Conservation (phyloP, 768 basidiomycete species). For the Hydnomerulius pinastri region DNA sequence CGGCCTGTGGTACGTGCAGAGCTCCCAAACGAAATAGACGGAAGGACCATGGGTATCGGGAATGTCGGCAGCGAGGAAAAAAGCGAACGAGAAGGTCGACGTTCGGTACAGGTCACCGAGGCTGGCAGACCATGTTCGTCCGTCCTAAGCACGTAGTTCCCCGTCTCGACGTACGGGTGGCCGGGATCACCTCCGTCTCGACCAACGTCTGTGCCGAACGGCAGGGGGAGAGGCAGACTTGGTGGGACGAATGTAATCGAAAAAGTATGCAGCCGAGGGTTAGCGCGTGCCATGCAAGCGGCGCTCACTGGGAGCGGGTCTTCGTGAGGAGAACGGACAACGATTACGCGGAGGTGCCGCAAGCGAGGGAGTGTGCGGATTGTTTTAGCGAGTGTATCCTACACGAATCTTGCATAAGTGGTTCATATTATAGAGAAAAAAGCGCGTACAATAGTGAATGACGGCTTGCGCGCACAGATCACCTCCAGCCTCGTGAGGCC, state of each 20-base stretch:
- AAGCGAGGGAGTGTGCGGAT: slow-evolving; percentile 65
- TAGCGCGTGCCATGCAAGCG: slow-evolving; percentile 59
- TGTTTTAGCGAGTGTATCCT: slow-evolving; percentile 54
- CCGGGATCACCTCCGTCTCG: slow-evolving; percentile 31
- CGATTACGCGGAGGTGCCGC: slow-evolving; percentile 59
- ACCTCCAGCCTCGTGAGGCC: slow-evolving; percentile 63
- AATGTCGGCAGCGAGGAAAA: slow-evolving; percentile 29
- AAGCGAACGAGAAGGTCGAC: slow-evolving; percentile 30
- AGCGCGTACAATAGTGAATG: slow-evolving; percentile 64
- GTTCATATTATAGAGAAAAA: neutral
- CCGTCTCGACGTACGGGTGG: slow-evolving; percentile 38
- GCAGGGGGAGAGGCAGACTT: slow-evolving; percentile 50
- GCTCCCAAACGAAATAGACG: slow-evolving; percentile 5
- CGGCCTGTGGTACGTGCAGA: slow-evolving; percentile 33
- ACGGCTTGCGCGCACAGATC: slow-evolving; percentile 67
- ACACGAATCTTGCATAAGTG: neutral
- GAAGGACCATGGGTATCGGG: slow-evolving; percentile 30
- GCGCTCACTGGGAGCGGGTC: slow-evolving; percentile 60
- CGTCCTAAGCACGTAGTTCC: slow-evolving; percentile 56
- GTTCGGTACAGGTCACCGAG: slow-evolving; percentile 52
- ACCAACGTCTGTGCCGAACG: slow-evolving; percentile 44
- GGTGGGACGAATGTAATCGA: slow-evolving; percentile 65
- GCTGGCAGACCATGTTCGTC: slow-evolving; percentile 69
- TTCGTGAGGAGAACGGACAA: slow-evolving; percentile 69
- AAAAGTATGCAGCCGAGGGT: slow-evolving; percentile 68